phyloP scores from a whole-genome alignment of 2,329 filamentous ascomycete genomes.

The Parasarocladium wereldwijsianum region DNA sequence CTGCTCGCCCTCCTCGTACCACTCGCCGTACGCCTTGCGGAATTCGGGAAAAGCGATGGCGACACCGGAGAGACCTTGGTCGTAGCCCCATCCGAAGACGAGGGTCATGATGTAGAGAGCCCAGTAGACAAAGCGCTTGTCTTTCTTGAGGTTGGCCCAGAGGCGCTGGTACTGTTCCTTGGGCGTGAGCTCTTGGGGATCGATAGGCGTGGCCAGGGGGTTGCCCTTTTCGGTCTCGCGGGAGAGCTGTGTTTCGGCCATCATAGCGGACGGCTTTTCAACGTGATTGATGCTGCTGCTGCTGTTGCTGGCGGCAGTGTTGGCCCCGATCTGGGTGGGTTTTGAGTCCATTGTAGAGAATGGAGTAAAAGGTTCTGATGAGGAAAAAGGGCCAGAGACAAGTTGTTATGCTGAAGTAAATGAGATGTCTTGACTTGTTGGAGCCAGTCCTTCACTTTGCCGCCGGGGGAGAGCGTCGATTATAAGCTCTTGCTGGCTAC shows the following conservation, averaged over 20 bases:
- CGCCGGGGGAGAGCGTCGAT: too few species aligned
- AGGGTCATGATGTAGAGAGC: conserved; percentile 16
- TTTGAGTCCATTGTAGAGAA: too few species aligned
- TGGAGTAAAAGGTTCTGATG: too few species aligned
- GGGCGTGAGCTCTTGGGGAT: conserved; percentile 9
- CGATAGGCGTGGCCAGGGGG: conserved; percentile 1
- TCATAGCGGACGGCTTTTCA: neutral
- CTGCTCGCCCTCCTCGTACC: conserved; percentile 14
- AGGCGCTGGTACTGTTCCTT: conserved; percentile 14
- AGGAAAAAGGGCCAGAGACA: too few species aligned
- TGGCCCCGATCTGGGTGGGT: too few species aligned
- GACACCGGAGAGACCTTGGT: conserved; percentile 19
- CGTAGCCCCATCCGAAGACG: conserved; percentile 20
- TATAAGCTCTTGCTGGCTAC: too few species aligned
- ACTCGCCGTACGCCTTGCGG: conserved; percentile 17
- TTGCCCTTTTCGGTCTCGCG: conserved; percentile 3
- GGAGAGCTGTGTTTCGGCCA: too few species aligned
- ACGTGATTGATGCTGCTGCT: conserved; percentile 2
- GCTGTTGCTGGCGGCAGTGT: too few species aligned
- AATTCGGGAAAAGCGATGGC: conserved; percentile 21
- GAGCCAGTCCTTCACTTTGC: too few species aligned
- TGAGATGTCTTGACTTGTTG: too few species aligned
- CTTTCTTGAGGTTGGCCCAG: conserved; percentile 15
- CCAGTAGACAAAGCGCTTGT: conserved; percentile 14
- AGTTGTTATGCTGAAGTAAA: too few species aligned